These are phyloP conservation scores for Blepharisma japonicum DNA, from an alignment of 73 alveolate species.

Conservation along the genomic window DNA sequence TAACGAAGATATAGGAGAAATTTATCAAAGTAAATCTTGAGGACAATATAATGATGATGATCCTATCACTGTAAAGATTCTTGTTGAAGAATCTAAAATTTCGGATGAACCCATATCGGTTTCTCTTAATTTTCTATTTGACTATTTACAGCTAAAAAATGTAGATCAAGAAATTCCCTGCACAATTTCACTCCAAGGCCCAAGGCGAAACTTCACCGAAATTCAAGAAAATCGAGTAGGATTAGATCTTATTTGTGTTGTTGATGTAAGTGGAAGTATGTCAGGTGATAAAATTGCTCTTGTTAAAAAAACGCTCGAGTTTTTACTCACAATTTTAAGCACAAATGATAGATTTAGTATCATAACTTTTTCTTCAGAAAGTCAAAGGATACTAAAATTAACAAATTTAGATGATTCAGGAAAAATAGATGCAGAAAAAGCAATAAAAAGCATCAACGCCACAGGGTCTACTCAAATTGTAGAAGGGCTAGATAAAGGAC, in stretches of 20 bases:
- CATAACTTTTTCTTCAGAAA: slow-evolving; percentile 44
- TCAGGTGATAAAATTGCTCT: slow-evolving; percentile 58
- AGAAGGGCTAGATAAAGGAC: slow-evolving; percentile 56
- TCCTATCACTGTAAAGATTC: no score
- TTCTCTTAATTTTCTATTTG: neutral
- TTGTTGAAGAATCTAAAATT: no score
- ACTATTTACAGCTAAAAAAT: neutral
- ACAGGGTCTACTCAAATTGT: slow-evolving; percentile 65
- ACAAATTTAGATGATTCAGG: slow-evolving; percentile 36
- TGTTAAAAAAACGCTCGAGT: slow-evolving; percentile 41
- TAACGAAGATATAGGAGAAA: no score
- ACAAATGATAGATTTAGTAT: slow-evolving; percentile 53
- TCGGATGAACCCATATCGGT: neutral
- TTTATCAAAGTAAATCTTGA: no score
- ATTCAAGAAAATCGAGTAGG: no score
- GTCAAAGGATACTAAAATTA: slow-evolving; percentile 41
- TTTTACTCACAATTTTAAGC: slow-evolving; percentile 40
- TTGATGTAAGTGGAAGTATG: slow-evolving; percentile 71
- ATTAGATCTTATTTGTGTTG: slow-evolving; percentile 72
- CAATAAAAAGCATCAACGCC: slow-evolving; percentile 39
- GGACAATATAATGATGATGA: no score
- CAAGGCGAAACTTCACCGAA: no score
- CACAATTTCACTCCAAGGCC: no score
- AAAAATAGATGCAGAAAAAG: slow-evolving; percentile 34
- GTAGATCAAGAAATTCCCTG: slow-evolving; percentile 21